phyloP scores from a whole-genome alignment of 306 rosid genomes.

The Benincasa hispida region DNA sequence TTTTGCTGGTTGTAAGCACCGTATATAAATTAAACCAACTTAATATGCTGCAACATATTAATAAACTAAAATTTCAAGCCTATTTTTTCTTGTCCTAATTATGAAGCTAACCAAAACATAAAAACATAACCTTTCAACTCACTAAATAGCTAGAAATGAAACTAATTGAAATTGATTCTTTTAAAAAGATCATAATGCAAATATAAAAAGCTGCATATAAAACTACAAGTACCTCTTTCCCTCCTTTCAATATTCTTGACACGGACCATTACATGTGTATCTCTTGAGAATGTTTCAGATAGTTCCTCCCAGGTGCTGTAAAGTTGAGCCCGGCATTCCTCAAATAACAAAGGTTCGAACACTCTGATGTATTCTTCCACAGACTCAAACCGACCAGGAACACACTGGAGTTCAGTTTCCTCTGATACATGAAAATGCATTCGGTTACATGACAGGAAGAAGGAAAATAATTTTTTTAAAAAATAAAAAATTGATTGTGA shows the following conservation, averaged over 20 bases:
- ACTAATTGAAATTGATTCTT: background rate
- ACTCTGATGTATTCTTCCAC: conserved; percentile 82
- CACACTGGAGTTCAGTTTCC: conserved; percentile 81
- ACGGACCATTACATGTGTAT: conserved; percentile 80
- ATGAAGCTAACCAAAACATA: background rate
- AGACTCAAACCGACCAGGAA: conserved; percentile 88
- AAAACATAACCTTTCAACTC: background rate
- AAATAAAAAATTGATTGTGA: background rate
- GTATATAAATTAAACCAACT: background rate
- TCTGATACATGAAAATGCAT: conserved; percentile 37
- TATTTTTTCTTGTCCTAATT: background rate
- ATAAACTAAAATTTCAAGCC: background rate
- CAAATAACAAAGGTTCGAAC: conserved; percentile 95
- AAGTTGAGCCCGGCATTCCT: conserved; percentile 97
- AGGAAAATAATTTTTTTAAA: conserved; percentile 2
- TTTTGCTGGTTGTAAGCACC: background rate
- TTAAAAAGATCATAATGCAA: background rate
- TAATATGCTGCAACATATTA: background rate
- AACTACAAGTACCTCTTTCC: conserved; percentile 64
- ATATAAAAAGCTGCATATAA: background rate
- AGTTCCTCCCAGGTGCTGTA: conserved; percentile 96
- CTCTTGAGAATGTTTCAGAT: conserved; percentile 68
- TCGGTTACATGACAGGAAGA: conserved; percentile 9
- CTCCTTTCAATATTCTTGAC: conserved; percentile 77
- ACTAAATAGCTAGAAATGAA: background rate